phyloP scores from a whole-genome alignment of 2,329 filamentous ascomycete species.

The Zelopaecilomyces penicillatus region DNA sequence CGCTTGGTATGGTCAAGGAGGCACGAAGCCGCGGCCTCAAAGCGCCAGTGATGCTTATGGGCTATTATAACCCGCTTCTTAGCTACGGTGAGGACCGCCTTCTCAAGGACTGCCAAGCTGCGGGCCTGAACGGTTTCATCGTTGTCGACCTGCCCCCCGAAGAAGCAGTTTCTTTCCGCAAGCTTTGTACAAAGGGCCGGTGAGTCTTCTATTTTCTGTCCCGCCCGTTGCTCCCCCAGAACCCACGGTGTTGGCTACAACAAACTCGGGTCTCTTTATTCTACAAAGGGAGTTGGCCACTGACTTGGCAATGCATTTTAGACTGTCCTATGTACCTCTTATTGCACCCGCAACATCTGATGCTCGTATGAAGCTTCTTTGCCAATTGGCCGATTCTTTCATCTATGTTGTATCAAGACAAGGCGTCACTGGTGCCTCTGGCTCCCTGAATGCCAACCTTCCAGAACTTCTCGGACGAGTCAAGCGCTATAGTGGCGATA shows the following conservation, averaged over 20 bases:
- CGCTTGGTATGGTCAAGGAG: conserved; percentile 74
- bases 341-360: conserved; percentile 93
- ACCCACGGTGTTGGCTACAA: too few species aligned
- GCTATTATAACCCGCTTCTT: conserved; percentile 95
- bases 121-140: conserved; percentile 92
- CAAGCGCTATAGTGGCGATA: conserved; percentile 84
- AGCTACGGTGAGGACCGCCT: conserved; percentile 90
- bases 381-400: conserved; percentile 94
- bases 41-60: conserved; percentile 87
- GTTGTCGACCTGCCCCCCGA: conserved; percentile 92
- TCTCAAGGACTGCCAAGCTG: conserved; percentile 72
- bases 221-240: too few species aligned
- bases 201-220: conserved; percentile 27
- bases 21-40: conserved; percentile 70
- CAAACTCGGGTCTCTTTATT: too few species aligned
- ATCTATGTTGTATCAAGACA: conserved; percentile 97
- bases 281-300: neutral
- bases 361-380: conserved; percentile 87
- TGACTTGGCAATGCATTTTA: conserved; percentile 20
- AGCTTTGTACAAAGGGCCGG: conserved; percentile 70
- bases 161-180: conserved; percentile 87
- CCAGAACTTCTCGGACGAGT: conserved; percentile 77
- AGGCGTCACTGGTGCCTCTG: conserved; percentile 89
- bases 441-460: conserved; percentile 71
- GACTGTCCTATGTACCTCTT: conserved; percentile 90